Percentiles rank a stretch among this genome's conserved stretches.
These are phyloP conservation scores for Salix arbutifolia DNA, from an alignment of 345 rosid species.

Conservation along the genomic window DNA sequence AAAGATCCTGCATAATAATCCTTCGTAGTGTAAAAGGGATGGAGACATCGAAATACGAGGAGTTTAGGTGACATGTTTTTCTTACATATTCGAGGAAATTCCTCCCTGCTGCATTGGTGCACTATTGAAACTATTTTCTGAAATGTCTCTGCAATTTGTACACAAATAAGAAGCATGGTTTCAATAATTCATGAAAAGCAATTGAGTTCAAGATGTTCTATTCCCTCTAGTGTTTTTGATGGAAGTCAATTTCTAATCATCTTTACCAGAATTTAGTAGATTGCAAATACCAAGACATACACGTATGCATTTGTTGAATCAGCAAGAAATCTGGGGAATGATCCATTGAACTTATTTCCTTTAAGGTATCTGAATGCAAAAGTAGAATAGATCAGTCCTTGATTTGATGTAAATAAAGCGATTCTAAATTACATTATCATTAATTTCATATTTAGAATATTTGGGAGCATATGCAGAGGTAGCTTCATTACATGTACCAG, in stretches of 20 bases:
- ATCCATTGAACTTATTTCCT: conserved; percentile 5
- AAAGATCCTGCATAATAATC: background rate
- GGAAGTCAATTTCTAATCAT: background rate
- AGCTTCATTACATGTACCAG: background rate
- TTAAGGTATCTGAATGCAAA: background rate
- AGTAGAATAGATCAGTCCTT: background rate
- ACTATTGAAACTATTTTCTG: background rate
- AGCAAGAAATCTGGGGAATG: background rate
- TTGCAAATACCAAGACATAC: background rate
- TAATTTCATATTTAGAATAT: background rate
- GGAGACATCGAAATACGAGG: background rate
- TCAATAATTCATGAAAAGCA: too few relatives aligned
- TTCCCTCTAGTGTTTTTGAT: background rate
- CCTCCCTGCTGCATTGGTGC: background rate
- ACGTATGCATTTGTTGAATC: background rate
- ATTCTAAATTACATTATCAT: background rate
- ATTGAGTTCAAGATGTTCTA: background rate
- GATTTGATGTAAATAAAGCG: background rate
- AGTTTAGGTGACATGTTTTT: background rate
- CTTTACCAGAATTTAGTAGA: background rate
- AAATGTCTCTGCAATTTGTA: background rate
- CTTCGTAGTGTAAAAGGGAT: background rate
- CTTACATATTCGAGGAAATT: background rate
- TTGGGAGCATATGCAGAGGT: background rate
- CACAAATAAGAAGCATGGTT: background rate